phyloP scores from a whole-genome alignment of 2,329 filamentous ascomycete species.

The Aspergillus persii region DNA sequence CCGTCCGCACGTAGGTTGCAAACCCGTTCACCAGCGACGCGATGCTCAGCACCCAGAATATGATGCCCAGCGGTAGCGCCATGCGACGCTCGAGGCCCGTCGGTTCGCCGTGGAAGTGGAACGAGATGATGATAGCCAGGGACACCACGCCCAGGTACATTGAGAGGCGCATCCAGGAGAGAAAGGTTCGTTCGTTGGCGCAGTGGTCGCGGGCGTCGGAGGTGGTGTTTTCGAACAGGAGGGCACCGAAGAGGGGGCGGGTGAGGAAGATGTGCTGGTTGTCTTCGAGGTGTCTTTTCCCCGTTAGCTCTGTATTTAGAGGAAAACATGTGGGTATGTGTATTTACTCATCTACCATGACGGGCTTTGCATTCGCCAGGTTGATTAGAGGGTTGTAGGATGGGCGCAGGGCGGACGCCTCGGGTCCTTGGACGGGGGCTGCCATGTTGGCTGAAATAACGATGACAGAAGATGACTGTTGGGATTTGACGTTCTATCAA shows the following conservation, averaged over 20 bases:
- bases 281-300: conserved; percentile 29
- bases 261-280: conserved; percentile 49
- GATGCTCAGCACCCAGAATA: conserved; percentile 83
- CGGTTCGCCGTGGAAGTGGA: conserved; percentile 78
- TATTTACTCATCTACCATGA: conserved; percentile 50
- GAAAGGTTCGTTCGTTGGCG: conserved; percentile 70
- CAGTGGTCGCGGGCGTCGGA: conserved; percentile 67
- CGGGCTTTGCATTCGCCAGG: conserved; percentile 48
- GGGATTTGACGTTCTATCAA: background rate
- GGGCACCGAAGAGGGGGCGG: conserved; percentile 55
- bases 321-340: background rate
- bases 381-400: conserved; percentile 54
- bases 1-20: conserved; percentile 79
- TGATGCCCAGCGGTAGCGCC: conserved; percentile 76
- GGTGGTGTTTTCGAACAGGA: conserved; percentile 65
- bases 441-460: conserved; percentile 2
- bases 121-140: conserved; percentile 86
- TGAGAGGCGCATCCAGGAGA: conserved; percentile 85
- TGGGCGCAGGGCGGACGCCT: conserved; percentile 14
- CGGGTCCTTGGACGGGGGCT: conserved; percentile 14
- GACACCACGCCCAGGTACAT: conserved; percentile 90
- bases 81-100: conserved; percentile 69
- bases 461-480: background rate
- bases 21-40: conserved; percentile 75
- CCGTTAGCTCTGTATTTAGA: background rate